Evolutionary conservation across 1,284 basidiomycete species (phyloP), one percentile per base, ranked within the genome.

Genomic region (Anthracocystis walkeri): DNA sequence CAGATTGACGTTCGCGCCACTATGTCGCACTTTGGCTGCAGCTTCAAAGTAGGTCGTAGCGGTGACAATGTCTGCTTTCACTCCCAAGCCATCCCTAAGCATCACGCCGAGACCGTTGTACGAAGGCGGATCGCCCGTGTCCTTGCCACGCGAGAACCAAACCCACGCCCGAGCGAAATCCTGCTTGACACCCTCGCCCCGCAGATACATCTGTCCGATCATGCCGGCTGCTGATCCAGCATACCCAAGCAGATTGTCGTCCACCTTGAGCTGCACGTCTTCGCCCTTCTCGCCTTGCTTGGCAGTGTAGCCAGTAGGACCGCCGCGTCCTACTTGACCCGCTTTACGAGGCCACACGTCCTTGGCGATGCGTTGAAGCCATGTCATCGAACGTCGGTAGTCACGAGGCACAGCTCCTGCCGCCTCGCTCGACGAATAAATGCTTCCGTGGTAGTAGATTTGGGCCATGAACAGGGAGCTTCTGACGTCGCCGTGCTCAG

Each of bases 21-120:
- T 91, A 56, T 74, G 76, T 21, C 55, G 54, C 12, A 42, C 62
- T 18, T 89, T 89, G 1, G 95, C 93, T 0, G 96, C 95, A n/a
- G 88, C 88, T 45, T 88, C 88, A 82, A 98, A 97, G 84, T 92
- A 88, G 18, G 80, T 78, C 33, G 90, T 75, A 0, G 94, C 92
- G 82, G 90, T 91, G 10, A 79, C 80, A 10, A 84, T 40, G 54
- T 87, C 59, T 5, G 23, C 38, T 14, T 44, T 14, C 14, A 90
- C 83, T 70, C 95, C 92, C 18, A 97, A 87, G 0, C 94, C 96
- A 82, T 99, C 95, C 49, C 95, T 89, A 86, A 91, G 92, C 75
- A 99, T 94, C 75, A 98, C 91, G 1, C 95, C 97, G 20, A 99
- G 87, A 0, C 91, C 92, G 82, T 97, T 97, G 71, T 92, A 90